Percentiles rank a stretch among this genome's conserved stretches.
Evolutionary conservation across 2,329 filamentous ascomycete species (phyloP).

Genomic region (Trichophyton simii): DNA sequence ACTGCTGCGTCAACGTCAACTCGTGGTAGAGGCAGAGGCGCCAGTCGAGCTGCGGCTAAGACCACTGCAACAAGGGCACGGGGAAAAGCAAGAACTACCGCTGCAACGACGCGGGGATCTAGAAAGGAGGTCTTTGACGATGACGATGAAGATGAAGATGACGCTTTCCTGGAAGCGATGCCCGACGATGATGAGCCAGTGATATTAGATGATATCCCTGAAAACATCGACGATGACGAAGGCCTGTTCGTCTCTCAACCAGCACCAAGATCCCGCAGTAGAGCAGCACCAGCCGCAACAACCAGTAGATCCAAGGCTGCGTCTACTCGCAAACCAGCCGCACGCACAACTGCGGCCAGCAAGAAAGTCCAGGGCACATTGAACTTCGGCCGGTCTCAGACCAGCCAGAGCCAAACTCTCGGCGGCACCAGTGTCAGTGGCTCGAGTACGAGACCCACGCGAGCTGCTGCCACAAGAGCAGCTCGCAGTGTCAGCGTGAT

Average conservation of each 20-base stretch:
- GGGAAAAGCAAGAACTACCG: conserved; percentile 17
- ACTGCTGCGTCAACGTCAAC: conserved; percentile 26
- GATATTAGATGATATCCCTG: conserved; percentile 27
- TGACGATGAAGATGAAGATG: conserved; percentile 22
- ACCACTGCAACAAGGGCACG: conserved; percentile 23
- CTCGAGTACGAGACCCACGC: conserved; percentile 15
- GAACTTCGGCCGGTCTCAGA: conserved; percentile 26
- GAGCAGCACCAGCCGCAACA: conserved; percentile 2
- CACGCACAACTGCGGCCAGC: conserved; percentile 13
- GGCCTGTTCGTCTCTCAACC: conserved; percentile 29
- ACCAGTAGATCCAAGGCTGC: conserved; percentile 11
- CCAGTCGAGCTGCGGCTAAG: conserved; percentile 22
- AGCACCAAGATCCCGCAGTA: conserved; percentile 17
- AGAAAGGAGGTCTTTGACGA: neutral
- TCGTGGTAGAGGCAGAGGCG: conserved; percentile 21
- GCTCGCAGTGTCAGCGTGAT: conserved; percentile 25
- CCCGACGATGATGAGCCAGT: conserved; percentile 24
- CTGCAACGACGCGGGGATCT: conserved; percentile 13
- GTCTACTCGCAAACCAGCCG: conserved; percentile 18
- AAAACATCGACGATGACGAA: conserved; percentile 18
- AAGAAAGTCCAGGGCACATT: conserved; percentile 25
- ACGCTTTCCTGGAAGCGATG: conserved; percentile 8
- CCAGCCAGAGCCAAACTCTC: conserved; percentile 14
- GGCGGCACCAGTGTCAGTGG: conserved; percentile 10
- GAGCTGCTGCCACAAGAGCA: conserved; percentile 16